Conservation (phyloP, 1,284 basidiomycete genomes). For the Ganoderma sinense region DNA sequence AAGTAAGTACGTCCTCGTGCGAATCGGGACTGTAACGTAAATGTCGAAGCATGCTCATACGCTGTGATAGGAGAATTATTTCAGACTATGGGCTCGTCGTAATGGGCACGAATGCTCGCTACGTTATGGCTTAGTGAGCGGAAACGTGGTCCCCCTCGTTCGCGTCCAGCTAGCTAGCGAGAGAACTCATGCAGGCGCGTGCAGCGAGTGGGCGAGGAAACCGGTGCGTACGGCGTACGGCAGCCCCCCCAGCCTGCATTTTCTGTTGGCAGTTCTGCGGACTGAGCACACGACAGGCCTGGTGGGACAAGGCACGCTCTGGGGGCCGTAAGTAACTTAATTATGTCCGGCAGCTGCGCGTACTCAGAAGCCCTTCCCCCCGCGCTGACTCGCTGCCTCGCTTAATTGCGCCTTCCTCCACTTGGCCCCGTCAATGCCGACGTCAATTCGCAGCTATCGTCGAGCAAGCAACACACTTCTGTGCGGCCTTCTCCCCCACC, state of each 20-base stretch:
- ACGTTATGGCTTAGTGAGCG: conserved; percentile 64
- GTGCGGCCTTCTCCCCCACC: conserved; percentile 15
- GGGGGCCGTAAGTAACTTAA: conserved; percentile 46
- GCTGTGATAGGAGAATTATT: conserved; percentile 50
- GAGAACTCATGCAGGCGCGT: not conserved
- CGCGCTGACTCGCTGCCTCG: not conserved
- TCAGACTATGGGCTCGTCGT: conserved; percentile 67
- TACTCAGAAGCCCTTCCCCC: not conserved
- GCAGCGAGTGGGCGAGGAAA: conserved; percentile 43
- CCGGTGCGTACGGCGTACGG: conserved; percentile 34
- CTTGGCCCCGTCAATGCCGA: not conserved
- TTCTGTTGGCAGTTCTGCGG: not conserved
- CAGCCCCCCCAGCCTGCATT: not conserved
- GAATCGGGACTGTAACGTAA: not conserved
- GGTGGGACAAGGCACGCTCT: conserved; percentile 58
- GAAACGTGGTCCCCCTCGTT: conserved; percentile 29
- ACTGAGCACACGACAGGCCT: conserved; percentile 30
- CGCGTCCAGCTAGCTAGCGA: not conserved
- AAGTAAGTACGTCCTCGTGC: conserved; percentile 52
- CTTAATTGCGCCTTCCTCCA: not conserved
- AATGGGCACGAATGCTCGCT: conserved; percentile 70
- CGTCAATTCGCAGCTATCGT: conserved; percentile 53
- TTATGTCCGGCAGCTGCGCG: not conserved
- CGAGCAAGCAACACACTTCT: conserved; percentile 72
- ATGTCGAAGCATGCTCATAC: not conserved